Base-by-base conservation (phyloP, 495 filamentous ascomycete genomes). In the Neurospora sp. region DNA sequence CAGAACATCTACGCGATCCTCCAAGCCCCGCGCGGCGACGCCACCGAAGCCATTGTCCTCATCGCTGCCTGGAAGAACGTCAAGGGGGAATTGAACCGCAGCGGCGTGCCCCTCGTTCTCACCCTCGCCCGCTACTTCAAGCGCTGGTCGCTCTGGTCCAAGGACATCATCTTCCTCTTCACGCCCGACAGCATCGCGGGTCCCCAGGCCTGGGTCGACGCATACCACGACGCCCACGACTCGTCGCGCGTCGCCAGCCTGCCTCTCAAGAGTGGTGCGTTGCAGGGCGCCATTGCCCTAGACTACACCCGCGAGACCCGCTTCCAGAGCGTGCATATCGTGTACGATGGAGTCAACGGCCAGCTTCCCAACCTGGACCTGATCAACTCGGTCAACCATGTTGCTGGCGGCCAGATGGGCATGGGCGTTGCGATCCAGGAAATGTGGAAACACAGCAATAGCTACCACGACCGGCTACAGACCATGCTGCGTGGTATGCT, bases 121-220 rank as follows among this genome's bases (percentile, higher is more conserved):
- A 93, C 94, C 0, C 83, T 99, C 73, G 93, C 94, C 14, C 87
- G 96, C 77, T 99, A 99, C 82, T 97, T 99, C 84, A 97, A 96
- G 80, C 86, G 94, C 74, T 99, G 96, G 96, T 97, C 93, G 37
- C 85, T 99, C 12, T 99, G 96, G 96, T 97, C 94, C 44, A 99
- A 99, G 83, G 96, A 99, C 76, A 97, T 99, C 76, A 96, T 99
- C 69, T 90, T 99, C 81, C 81, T 99, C 9, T 88, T 98, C 70
- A 90, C 96, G 1, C 88, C 91, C 2, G 96, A 99, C 82, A 97
- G 94, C 78, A 92, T 89, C 72, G 90, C 93, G 20, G 96, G 94
- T 4, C 93, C 94, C 6, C 94, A 99, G 82, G 96, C 96, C 38
- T 99, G 96, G 96, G 92, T 97, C 35, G 94, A 97, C 77, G 96